Evolutionary conservation across 1,284 basidiomycete species (phyloP), one percentile per base, ranked within the genome.

Genomic region (Entoloma clypeatum): DNA sequence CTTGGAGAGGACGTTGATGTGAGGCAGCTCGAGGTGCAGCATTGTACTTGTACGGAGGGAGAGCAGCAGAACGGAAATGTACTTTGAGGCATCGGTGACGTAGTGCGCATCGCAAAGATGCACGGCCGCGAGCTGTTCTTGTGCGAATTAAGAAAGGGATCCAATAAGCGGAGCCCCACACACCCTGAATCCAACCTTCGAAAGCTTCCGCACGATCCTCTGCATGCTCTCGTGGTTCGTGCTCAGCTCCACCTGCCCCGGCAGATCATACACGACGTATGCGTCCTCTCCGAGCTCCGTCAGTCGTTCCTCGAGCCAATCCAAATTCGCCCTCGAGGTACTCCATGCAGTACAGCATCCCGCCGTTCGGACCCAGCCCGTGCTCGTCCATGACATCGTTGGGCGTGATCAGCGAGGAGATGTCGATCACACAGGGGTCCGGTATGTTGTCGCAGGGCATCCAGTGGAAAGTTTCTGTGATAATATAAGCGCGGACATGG

Each of bases 71-170:
- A 98, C 81, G 2, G 94, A 92, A 42, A 99, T 78, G 64, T 96
- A 99, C 67, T 97, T 96, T 4, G 90, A 78, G 5, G 94, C 86
- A 59, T 99, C 94, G 25, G 93, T 95, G 56, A 99, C 89, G 59
- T 98, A 94, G 61, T 95, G 92, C 1, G 96, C 89, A 66, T 99
- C 95, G 58, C 92, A 94, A 1, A 99, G 74, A 62, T 99, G 93
- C 2, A 99, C 89, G 3, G 90, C 92, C 36, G 92, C 92, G 51
- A 98, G 72, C 92, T 96, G 49, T n/a, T n/a, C n/a, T n/a, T n/a
- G n/a, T 35, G 19, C 40, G 39, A 23, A 24, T 13, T 39, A 37
- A 45, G 22, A 11, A 76, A 50, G 48, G 11, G 17, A 14, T 4
- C 29, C 23, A 24, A 7, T n/a, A n/a, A n/a, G 2, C 3, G 7